A percentile compares a stretch with the other conserved stretches of the same genome.
Conservation (phyloP, 108 stramenopile genomes). For the Cyclotella sp. region DNA sequence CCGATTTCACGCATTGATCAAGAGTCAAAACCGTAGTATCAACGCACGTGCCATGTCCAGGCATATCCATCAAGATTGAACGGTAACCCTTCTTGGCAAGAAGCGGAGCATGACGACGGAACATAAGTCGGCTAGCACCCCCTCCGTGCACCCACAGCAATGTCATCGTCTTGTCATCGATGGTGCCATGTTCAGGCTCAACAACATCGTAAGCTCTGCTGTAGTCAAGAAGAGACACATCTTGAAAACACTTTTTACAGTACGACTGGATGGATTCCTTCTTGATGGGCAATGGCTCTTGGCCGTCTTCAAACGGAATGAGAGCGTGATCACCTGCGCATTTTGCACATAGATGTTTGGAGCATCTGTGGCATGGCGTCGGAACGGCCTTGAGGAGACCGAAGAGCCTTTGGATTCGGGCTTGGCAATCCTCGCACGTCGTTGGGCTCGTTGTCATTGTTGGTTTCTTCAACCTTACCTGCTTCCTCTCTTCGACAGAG, state of each 20-base stretch:
- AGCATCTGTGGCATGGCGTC: neutral
- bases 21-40: constrained; percentile 51
- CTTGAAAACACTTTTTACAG: constrained; percentile 55
- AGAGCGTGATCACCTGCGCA: constrained; percentile 31
- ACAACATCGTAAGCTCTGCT: constrained; percentile 50
- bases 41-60: constrained; percentile 60
- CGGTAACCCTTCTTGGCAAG: constrained; percentile 22
- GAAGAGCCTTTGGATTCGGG: constrained; percentile 6
- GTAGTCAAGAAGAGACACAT: constrained; percentile 53
- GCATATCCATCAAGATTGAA: constrained; percentile 49
- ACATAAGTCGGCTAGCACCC: constrained; percentile 49
- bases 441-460: neutral
- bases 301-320: constrained; percentile 26
- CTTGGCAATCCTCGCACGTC: constrained; percentile 32
- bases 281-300: constrained; percentile 9
- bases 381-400: constrained; percentile 5
- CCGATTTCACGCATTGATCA: constrained; percentile 45
- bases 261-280: constrained; percentile 42
- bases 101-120: constrained; percentile 34
- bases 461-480: neutral
- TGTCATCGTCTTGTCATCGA: constrained; percentile 25
- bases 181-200: constrained; percentile 13
- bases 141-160: constrained; percentile 57
- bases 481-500: too few relatives aligned
- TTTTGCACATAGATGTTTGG: constrained; percentile 14